These are phyloP conservation scores for Fistulina hepatica DNA, from an alignment of 1,284 basidiomycete species.

Conservation along the genomic window DNA sequence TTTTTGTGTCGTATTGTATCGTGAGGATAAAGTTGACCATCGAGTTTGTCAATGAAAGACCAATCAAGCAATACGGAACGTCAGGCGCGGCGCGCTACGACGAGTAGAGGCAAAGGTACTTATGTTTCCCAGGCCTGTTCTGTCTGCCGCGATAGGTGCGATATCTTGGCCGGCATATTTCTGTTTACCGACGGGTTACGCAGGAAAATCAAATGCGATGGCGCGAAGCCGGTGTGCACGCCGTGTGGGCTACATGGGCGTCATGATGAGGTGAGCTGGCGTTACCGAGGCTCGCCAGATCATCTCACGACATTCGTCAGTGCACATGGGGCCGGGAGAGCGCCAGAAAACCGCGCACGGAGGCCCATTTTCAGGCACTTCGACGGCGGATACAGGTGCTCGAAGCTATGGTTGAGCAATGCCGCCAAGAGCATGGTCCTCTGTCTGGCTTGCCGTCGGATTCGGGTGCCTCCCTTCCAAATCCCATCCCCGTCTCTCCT, in stretches of 20 bases:
- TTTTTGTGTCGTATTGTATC: too few species aligned
- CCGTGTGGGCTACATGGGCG: constrained; percentile 34
- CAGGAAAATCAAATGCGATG: constrained; percentile 47
- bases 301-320: constrained; percentile 21
- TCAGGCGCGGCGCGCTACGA: too few species aligned
- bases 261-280: constrained; percentile 35
- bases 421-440: constrained; percentile 32
- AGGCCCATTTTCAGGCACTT: constrained; percentile 44
- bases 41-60: too few species aligned
- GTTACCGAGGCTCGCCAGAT: constrained; percentile 10
- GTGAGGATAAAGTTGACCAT: too few species aligned
- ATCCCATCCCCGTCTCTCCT: background rate
- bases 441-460: constrained; percentile 21
- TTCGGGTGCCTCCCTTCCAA: constrained; percentile 16
- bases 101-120: too few species aligned
- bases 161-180: background rate
- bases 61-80: too few species aligned
- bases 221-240: constrained; percentile 35
- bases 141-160: constrained; percentile 39
- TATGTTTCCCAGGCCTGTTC: constrained; percentile 37
- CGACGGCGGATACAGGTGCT: constrained; percentile 36
- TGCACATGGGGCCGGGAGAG: constrained; percentile 45
- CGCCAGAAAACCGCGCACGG: constrained; percentile 37
- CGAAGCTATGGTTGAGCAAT: constrained; percentile 32
- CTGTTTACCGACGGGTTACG: constrained; percentile 3